Conservation (phyloP, 768 basidiomycete species). For the Sistotremastrum suecicum region DNA sequence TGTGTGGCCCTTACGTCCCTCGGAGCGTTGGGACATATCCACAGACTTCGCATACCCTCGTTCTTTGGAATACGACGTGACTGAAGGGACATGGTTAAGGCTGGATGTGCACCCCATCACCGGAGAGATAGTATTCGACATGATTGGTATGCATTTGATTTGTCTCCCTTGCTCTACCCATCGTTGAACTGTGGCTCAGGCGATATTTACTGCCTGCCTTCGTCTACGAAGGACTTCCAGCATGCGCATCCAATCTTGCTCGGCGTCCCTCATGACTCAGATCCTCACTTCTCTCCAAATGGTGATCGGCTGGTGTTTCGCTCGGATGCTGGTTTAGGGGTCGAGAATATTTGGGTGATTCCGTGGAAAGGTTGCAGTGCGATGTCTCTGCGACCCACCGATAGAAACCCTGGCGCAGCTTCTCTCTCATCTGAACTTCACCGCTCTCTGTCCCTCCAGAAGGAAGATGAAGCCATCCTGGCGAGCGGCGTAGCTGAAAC, state of each 20-base stretch:
- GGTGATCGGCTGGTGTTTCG: slow-evolving; percentile 53
- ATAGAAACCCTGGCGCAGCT: neutral
- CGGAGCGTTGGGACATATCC: slow-evolving; percentile 54
- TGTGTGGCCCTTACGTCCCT: slow-evolving; percentile 47
- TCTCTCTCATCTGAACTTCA: slow-evolving; percentile 14
- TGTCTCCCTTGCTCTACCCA: no score
- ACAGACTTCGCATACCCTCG: slow-evolving; percentile 61
- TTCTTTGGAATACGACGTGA: slow-evolving; percentile 49
- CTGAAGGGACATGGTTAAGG: slow-evolving; percentile 64
- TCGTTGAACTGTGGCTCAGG: slow-evolving; percentile 12
- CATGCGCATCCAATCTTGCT: slow-evolving; percentile 42
- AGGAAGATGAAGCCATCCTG: slow-evolving; percentile 32
- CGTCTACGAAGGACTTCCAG: slow-evolving; percentile 12
- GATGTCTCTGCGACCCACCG: slow-evolving; percentile 34
- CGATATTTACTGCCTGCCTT: slow-evolving; percentile 58
- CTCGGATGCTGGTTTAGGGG: slow-evolving; percentile 58
- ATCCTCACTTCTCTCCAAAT: slow-evolving; percentile 58
- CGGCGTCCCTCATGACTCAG: slow-evolving; percentile 56
- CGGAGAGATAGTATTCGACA: slow-evolving; percentile 63
- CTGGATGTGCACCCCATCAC: slow-evolving; percentile 57
- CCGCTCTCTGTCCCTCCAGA: slow-evolving; percentile 22
- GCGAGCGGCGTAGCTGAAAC: slow-evolving; percentile 38
- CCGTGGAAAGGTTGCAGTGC: slow-evolving; percentile 51
- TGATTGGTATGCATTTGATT: slow-evolving; percentile 25
- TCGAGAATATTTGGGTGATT: slow-evolving; percentile 64